phyloP scores from a whole-genome alignment of 192 early-diverging fungal genomes.

The Pilobolus umbonatus region DNA sequence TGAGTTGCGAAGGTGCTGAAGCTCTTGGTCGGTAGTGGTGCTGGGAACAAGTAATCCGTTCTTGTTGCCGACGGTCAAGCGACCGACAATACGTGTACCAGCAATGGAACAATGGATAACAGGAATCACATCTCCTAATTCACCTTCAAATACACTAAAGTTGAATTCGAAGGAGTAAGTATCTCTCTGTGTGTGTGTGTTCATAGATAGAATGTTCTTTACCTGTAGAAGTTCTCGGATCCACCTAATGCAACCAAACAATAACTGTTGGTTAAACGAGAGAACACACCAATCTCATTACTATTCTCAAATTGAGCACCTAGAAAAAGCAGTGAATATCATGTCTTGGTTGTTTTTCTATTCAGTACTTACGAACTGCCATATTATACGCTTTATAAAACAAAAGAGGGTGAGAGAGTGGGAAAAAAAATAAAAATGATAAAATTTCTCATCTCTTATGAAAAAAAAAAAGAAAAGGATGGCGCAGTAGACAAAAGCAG shows the following conservation, averaged over 20 bases:
- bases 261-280: conserved; percentile 96
- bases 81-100: conserved; percentile 94
- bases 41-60: conserved; percentile 92
- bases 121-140: conserved; percentile 92
- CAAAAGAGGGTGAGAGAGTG: background rate
- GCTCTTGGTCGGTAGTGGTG: conserved; percentile 95
- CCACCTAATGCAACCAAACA: conserved; percentile 96
- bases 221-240: conserved; percentile 99
- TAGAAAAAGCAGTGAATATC: too few species aligned
- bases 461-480: background rate
- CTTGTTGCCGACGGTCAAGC: conserved; percentile 90
- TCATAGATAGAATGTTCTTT: conserved; percentile 9
- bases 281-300: conserved; percentile 99
- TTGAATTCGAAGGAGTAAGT: background rate
- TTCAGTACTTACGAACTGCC: background rate
- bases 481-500: conserved; percentile 1
- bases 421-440: background rate
- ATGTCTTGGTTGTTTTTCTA: too few species aligned
- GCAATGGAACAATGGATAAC: conserved; percentile 96
- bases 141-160: conserved; percentile 86
- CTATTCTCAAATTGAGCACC: conserved; percentile 98
- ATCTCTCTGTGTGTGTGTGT: background rate
- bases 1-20: conserved; percentile 95
- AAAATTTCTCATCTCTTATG: too few species aligned
- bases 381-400: too few species aligned